Conservation (phyloP, 2,329 filamentous ascomycete genomes). For the Aspergillus glaucus region DNA sequence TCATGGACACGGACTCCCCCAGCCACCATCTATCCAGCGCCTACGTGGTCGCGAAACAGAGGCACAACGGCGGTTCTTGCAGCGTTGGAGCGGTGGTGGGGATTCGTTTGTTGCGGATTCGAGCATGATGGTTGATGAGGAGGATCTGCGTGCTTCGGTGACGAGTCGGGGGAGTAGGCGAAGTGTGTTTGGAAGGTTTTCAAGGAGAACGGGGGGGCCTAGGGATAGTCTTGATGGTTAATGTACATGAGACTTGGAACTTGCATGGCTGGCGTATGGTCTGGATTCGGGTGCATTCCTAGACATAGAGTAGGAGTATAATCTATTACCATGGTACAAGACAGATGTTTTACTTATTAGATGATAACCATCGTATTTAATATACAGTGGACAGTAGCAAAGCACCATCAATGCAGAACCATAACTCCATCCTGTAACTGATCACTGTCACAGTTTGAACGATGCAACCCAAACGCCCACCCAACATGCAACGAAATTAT, state of each 20-base stretch:
- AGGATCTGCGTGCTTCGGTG: conserved; percentile 29
- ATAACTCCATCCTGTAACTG: background rate
- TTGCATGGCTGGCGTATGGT: background rate
- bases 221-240: conserved; percentile 49
- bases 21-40: conserved; percentile 14
- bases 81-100: conserved; percentile 34
- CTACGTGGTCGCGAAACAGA: conserved; percentile 28
- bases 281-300: background rate
- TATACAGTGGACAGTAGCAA: background rate
- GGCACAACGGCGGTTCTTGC: conserved; percentile 33
- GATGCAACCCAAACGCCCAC: background rate
- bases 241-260: background rate
- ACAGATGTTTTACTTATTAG: background rate
- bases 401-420: background rate
- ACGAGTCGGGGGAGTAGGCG: conserved; percentile 26
- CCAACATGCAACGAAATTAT: background rate
- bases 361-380: background rate
- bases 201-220: conserved; percentile 35
- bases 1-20: conserved; percentile 22
- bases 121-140: conserved; percentile 29
- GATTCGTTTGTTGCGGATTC: conserved; percentile 27
- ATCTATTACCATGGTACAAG: background rate
- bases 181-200: conserved; percentile 33
- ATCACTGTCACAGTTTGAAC: background rate
- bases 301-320: background rate